Evolutionary conservation across 108 stramenopile species (phyloP).

Genomic region (Cafeteria roenbergensis): DNA sequence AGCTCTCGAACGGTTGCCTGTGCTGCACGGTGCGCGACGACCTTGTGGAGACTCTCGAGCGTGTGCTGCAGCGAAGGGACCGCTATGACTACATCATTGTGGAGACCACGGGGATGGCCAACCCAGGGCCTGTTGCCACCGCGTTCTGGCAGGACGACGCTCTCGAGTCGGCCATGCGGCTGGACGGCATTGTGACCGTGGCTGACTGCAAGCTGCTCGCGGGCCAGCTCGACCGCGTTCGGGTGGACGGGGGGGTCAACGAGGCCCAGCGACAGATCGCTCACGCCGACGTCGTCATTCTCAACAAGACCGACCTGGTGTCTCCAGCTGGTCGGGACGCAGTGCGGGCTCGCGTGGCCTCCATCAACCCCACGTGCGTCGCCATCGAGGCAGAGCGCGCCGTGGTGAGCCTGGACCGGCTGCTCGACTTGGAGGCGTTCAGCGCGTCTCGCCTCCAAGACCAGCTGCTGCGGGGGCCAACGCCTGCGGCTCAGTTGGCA

Average conservation of each 20-base stretch:
- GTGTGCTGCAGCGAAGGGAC: constrained; percentile 17
- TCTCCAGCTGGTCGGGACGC: neutral
- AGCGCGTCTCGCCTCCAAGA: neutral
- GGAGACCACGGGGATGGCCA: constrained; percentile 69
- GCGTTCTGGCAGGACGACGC: constrained; percentile 74
- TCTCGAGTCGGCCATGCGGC: constrained; percentile 48
- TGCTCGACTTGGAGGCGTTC: constrained; percentile 4
- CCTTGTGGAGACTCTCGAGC: constrained; percentile 12
- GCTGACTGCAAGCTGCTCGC: constrained; percentile 55
- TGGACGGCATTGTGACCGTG: constrained; percentile 64
- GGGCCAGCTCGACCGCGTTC: constrained; percentile 45
- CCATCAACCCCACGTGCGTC: neutral
- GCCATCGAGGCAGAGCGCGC: neutral
- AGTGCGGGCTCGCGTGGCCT: neutral
- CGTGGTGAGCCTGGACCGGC: neutral
- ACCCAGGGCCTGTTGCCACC: constrained; percentile 69
- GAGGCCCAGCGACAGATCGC: constrained; percentile 75
- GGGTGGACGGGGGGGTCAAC: constrained; percentile 29
- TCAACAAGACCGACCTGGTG: constrained; percentile 65
- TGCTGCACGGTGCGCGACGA: constrained; percentile 22
- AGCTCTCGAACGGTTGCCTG: constrained; percentile 21
- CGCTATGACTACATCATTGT: constrained; percentile 71
- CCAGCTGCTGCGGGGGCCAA: neutral
- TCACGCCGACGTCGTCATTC: constrained; percentile 63
- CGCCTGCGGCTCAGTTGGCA: neutral